Conservation (phyloP, 2,329 filamentous ascomycete genomes). For the Neocatenulostroma microsporum region DNA sequence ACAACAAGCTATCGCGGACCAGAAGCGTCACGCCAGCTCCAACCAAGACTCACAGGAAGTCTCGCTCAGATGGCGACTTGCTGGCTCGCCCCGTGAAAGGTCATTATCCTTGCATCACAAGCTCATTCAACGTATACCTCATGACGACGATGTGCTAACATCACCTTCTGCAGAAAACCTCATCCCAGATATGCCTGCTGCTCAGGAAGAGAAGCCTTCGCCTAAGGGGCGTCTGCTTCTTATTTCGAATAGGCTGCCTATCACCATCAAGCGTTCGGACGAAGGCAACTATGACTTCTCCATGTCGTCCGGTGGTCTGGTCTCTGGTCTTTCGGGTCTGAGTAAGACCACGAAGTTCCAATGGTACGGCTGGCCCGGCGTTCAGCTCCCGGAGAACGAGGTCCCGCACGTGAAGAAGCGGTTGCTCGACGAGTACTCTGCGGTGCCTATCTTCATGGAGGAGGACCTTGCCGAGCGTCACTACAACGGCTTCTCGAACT, state of each 20-base stretch:
- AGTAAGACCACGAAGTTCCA: slow-evolving; percentile 90
- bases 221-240: slow-evolving; percentile 58
- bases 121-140: background rate
- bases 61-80: background rate
- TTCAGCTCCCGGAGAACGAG: slow-evolving; percentile 83
- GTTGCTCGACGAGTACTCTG: slow-evolving; percentile 79
- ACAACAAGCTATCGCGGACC: background rate
- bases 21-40: no score
- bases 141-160: background rate
- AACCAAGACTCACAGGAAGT: background rate
- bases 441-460: slow-evolving; percentile 85
- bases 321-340: slow-evolving; percentile 84
- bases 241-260: slow-evolving; percentile 88
- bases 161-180: slow-evolving; percentile 9
- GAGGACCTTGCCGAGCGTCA: slow-evolving; percentile 90
- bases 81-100: background rate
- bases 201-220: slow-evolving; percentile 26
- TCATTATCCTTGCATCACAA: background rate
- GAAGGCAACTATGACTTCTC: slow-evolving; percentile 89
- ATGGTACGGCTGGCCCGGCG: slow-evolving; percentile 97
- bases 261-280: slow-evolving; percentile 89
- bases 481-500: slow-evolving; percentile 98
- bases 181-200: slow-evolving; percentile 27
- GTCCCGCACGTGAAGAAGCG: slow-evolving; percentile 64
- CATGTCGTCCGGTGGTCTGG: slow-evolving; percentile 94